phyloP scores from a whole-genome alignment of 345 rosid genomes.

The Eutrema heterophyllum region DNA sequence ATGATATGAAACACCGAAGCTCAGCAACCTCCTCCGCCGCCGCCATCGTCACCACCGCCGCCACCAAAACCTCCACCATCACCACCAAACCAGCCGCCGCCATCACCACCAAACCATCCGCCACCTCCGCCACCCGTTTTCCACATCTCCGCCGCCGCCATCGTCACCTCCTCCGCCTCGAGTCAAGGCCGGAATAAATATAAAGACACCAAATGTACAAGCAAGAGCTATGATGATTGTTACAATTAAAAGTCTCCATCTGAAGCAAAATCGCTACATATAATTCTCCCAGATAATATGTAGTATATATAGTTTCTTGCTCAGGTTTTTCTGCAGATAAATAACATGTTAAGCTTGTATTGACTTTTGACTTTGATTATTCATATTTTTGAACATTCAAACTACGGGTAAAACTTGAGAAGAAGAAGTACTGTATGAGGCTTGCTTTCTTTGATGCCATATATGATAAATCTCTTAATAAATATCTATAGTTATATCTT shows the following conservation, averaged over 20 bases:
- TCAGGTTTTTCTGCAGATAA: neutral
- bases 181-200: neutral
- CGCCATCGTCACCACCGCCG: neutral
- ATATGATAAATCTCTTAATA: too few species aligned
- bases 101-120: constrained; percentile 2
- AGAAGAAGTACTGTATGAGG: too few species aligned
- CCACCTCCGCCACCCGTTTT: constrained; percentile 7
- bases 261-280: neutral
- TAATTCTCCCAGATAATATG: neutral
- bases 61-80: neutral
- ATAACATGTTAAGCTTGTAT: constrained; percentile 15
- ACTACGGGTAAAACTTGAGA: too few species aligned
- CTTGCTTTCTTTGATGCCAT: too few species aligned
- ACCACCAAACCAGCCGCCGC: neutral
- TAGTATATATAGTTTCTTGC: constrained; percentile 7
- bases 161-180: neutral
- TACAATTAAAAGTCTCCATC: constrained; percentile 16
- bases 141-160: neutral
- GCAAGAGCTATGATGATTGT: constrained; percentile 13
- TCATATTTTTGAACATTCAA: too few species aligned
- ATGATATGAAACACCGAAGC: neutral
- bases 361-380: too few species aligned
- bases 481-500: too few species aligned
- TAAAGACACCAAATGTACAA: neutral
- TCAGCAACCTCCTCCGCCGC: constrained; percentile 10